Evolutionary conservation across 2,329 filamentous ascomycete genomes (phyloP).

Genomic region (Albophoma yamanashiensis): DNA sequence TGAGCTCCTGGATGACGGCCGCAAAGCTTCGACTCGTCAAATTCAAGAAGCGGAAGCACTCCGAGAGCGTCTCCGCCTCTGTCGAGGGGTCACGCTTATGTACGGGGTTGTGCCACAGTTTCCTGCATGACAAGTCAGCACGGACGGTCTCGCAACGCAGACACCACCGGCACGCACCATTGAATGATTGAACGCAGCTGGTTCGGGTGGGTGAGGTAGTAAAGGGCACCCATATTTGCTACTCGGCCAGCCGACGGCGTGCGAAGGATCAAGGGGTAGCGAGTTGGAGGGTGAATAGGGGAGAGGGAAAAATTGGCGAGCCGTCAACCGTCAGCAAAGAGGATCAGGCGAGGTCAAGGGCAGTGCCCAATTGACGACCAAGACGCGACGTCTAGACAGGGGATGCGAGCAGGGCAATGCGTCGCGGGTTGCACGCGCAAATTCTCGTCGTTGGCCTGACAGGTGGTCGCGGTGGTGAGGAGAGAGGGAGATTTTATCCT

Average conservation of each 20-base stretch:
- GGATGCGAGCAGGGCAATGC: neutral
- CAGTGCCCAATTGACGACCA: neutral
- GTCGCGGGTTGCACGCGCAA: neutral
- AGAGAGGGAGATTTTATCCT: neutral
- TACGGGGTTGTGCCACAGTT: slow-evolving; percentile 91
- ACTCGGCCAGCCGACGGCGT: neutral
- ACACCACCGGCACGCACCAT: slow-evolving; percentile 51
- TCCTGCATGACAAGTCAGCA: slow-evolving; percentile 45
- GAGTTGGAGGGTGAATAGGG: neutral
- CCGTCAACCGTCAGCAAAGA: neutral
- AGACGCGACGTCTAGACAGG: neutral
- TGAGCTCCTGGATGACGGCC: slow-evolving; percentile 88
- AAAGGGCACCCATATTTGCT: slow-evolving; percentile 51
- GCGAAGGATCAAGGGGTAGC: neutral
- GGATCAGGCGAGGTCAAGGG: neutral
- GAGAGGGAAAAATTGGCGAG: neutral
- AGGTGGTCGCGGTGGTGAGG: neutral
- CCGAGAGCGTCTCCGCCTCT: slow-evolving; percentile 61
- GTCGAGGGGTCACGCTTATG: slow-evolving; percentile 69
- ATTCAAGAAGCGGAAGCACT: slow-evolving; percentile 81
- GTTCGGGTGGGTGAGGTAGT: slow-evolving; percentile 64
- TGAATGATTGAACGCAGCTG: slow-evolving; percentile 77
- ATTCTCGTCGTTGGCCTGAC: neutral
- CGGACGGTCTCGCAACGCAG: neutral
- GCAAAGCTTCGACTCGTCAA: slow-evolving; percentile 88